Conservation (phyloP, 108 stramenopile species). For the Conticribra weissflogii region DNA sequence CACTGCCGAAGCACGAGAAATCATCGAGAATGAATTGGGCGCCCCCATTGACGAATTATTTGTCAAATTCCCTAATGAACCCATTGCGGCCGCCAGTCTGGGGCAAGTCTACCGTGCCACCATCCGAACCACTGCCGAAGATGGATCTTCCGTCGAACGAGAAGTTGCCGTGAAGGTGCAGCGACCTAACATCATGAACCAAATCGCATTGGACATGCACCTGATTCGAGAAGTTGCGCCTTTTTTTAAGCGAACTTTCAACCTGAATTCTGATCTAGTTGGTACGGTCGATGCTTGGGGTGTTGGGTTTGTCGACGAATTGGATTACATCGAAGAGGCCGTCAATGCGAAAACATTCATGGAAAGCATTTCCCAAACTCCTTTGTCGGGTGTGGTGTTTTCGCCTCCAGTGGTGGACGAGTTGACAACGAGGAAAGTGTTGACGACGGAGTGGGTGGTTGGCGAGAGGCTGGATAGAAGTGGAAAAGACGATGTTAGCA, state of each 20-base stretch:
- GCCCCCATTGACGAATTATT: slow-evolving; percentile 63
- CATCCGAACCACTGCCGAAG: slow-evolving; percentile 27
- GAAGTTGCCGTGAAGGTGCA: slow-evolving; percentile 96
- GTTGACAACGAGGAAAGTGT: slow-evolving; percentile 72
- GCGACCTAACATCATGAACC: slow-evolving; percentile 90
- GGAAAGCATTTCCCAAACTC: slow-evolving; percentile 63
- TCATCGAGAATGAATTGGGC: slow-evolving; percentile 92
- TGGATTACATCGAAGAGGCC: slow-evolving; percentile 94
- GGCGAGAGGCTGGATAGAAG: slow-evolving; percentile 89
- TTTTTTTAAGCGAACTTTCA: slow-evolving; percentile 60
- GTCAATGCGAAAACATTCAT: slow-evolving; percentile 81
- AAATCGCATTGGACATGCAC: slow-evolving; percentile 97
- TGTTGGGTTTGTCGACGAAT: slow-evolving; percentile 92
- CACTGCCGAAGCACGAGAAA: slow-evolving; percentile 65
- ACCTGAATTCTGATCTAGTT: slow-evolving; percentile 82
- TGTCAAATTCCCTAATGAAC: slow-evolving; percentile 63
- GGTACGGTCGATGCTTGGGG: slow-evolving; percentile 94
- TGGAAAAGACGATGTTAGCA: slow-evolving; percentile 71
- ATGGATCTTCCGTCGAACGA: slow-evolving; percentile 1
- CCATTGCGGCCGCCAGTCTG: slow-evolving; percentile 91
- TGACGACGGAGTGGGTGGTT: slow-evolving; percentile 94
- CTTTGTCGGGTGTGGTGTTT: slow-evolving; percentile 81
- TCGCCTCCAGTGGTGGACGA: slow-evolving; percentile 76
- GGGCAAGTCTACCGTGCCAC: slow-evolving; percentile 93
- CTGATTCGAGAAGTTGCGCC: slow-evolving; percentile 83